Evolutionary conservation across 495 filamentous ascomycete species (phyloP), one percentile per base, ranked within the genome.

Genomic region (Viridothelium virens): DNA sequence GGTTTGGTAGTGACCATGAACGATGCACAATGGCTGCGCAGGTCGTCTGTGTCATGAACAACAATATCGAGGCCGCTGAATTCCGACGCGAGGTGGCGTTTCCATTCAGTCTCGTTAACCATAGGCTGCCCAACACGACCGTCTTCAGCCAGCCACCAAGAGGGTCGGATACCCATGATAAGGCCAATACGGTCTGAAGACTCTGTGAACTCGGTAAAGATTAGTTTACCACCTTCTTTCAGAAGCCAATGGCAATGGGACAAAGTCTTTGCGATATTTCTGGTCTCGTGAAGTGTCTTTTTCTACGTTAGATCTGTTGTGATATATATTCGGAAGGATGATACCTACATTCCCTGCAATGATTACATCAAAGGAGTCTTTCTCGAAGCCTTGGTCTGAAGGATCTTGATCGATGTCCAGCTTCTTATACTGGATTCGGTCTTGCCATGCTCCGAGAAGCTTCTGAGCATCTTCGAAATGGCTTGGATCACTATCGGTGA

Each of bases 21-120:
- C 36, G 53, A 59, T 36, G 53, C 53, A 36, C 31, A 59, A 34
- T 59, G 31, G 53, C 31, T 33, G 31, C 53, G 53, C 33, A 59
- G 53, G 31, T 59, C 53, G 53, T 36, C 53, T 2, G 33, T 36
- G 14, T 59, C 31, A 2, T 36, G 53, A 59, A 59, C 31, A 36
- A 36, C 31, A 38, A 41, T 38, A 62, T 72, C 68, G 11, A 70
- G 34, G 25, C 75, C 75, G 2, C 70, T 71, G 63, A 75, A 77
- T 0, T 67, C 69, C 1, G 68, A 59, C 18, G 53, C 31, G 31
- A 59, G 53, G 31, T 59, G 53, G 25, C 53, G 53, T 59, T 36
- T 59, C 53, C 53, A 59, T 34, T 33, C 53, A 34, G 53, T 36
- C 53, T 59, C 53, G 31, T 59, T 59, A 31, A 59, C 2, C 53